Evolutionary conservation across 305 asterid species (phyloP).

Genomic region (Solanum hybrid): DNA sequence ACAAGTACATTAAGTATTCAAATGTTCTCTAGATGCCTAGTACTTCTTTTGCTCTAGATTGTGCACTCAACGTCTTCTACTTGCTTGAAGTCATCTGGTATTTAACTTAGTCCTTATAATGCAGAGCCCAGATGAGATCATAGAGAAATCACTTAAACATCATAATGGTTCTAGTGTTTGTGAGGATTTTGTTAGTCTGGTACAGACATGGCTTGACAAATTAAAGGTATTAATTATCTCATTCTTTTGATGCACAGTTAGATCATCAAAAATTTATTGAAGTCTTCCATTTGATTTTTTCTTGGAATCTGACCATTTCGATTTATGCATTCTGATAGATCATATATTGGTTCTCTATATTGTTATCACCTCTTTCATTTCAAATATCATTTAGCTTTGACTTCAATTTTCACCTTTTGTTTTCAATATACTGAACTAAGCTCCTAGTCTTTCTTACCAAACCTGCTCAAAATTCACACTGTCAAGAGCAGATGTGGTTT

Average conservation of each 20-base stretch:
- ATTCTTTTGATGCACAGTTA: background rate
- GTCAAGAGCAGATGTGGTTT: background rate
- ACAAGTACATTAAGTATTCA: background rate
- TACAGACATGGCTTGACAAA: constrained; percentile 68
- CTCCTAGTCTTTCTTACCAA: background rate
- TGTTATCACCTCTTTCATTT: background rate
- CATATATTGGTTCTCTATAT: background rate
- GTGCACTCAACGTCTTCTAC: background rate
- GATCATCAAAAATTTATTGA: background rate
- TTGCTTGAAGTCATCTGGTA: constrained; percentile 1
- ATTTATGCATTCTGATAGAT: background rate
- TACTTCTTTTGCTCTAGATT: background rate
- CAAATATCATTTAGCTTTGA: background rate
- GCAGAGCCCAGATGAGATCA: constrained; percentile 89
- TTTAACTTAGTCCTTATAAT: constrained; percentile 17
- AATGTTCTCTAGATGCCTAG: background rate
- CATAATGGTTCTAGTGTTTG: constrained; percentile 61
- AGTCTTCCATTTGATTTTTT: background rate
- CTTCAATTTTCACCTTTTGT: background rate
- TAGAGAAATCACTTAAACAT: constrained; percentile 66
- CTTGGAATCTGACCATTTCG: background rate
- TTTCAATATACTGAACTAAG: background rate
- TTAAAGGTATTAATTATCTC: constrained; percentile 45
- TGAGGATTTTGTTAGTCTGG: constrained; percentile 75
- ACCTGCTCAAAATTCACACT: background rate